phyloP scores from a whole-genome alignment of 1,284 basidiomycete genomes.

The Cutaneotrichosporon sp. region DNA sequence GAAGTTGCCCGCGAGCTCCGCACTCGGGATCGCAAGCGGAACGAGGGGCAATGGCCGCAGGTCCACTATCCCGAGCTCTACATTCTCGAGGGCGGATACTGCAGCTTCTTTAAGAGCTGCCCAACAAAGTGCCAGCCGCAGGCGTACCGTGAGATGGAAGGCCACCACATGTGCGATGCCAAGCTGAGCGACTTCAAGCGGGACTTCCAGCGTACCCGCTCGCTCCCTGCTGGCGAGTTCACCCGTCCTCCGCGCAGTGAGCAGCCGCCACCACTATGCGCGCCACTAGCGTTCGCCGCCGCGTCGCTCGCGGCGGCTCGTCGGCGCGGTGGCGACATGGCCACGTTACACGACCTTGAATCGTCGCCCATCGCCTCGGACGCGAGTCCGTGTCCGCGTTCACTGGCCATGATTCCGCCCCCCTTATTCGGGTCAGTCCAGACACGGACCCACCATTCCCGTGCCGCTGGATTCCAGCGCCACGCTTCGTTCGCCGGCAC shows the following conservation, averaged over 20 bases:
- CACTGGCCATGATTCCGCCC: slow-evolving; percentile 25
- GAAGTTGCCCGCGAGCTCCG: slow-evolving; percentile 92
- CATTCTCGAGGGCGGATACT: slow-evolving; percentile 93
- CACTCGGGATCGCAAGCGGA: slow-evolving; percentile 80
- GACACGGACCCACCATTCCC: slow-evolving; percentile 26
- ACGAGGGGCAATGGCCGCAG: slow-evolving; percentile 81
- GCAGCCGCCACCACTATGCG: slow-evolving; percentile 26
- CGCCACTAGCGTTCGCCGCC: slow-evolving; percentile 42
- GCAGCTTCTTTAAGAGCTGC: slow-evolving; percentile 70
- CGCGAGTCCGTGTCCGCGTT: slow-evolving; percentile 34
- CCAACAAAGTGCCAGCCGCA: slow-evolving; percentile 68
- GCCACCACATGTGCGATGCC: slow-evolving; percentile 71
- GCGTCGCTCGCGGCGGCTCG: slow-evolving; percentile 36
- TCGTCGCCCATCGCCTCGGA: slow-evolving; percentile 23
- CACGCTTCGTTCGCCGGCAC: slow-evolving; percentile 16
- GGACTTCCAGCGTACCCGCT: slow-evolving; percentile 71
- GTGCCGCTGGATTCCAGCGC: slow-evolving; percentile 11
- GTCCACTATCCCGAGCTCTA: slow-evolving; percentile 97
- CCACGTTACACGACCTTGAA: slow-evolving; percentile 37
- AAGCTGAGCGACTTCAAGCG: slow-evolving; percentile 89
- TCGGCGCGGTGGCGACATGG: slow-evolving; percentile 26
- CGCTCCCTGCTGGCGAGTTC: slow-evolving; percentile 71
- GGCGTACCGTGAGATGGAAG: slow-evolving; percentile 90
- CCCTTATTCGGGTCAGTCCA: slow-evolving; percentile 42
- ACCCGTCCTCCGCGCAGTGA: slow-evolving; percentile 2